Evolutionary conservation across 2,329 filamentous ascomycete genomes (phyloP).

Genomic region (Pyrenophora seminiperda): DNA sequence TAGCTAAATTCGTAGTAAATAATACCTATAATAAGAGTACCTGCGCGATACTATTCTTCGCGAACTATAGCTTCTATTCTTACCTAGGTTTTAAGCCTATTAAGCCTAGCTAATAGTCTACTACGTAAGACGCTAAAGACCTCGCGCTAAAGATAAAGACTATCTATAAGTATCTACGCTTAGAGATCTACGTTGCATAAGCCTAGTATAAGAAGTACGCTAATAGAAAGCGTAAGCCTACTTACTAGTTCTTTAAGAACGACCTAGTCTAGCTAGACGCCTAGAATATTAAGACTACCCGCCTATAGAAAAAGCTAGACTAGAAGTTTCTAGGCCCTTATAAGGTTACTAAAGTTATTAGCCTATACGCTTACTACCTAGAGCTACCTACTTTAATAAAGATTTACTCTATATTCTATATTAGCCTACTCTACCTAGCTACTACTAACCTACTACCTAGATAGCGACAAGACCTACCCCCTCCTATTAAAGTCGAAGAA

Average conservation of each 20-base stretch:
- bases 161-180: neutral
- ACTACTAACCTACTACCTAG: no score
- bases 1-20: neutral
- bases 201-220: neutral
- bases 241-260: neutral
- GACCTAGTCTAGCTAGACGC: neutral
- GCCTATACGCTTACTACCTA: neutral
- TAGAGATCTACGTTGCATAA: no score
- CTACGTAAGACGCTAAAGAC: neutral
- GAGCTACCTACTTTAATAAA: neutral
- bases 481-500: neutral
- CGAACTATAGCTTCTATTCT: neutral
- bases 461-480: neutral
- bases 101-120: neutral
- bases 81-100: neutral
- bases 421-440: neutral
- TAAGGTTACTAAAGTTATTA: neutral
- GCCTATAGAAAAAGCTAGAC: neutral
- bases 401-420: conserved; percentile 1
- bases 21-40: neutral
- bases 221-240: neutral
- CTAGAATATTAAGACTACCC: neutral
- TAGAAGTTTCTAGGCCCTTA: neutral
- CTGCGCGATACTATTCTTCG: neutral
- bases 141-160: neutral